Conservation (phyloP, 768 basidiomycete genomes). For the Boletus bicolor region DNA sequence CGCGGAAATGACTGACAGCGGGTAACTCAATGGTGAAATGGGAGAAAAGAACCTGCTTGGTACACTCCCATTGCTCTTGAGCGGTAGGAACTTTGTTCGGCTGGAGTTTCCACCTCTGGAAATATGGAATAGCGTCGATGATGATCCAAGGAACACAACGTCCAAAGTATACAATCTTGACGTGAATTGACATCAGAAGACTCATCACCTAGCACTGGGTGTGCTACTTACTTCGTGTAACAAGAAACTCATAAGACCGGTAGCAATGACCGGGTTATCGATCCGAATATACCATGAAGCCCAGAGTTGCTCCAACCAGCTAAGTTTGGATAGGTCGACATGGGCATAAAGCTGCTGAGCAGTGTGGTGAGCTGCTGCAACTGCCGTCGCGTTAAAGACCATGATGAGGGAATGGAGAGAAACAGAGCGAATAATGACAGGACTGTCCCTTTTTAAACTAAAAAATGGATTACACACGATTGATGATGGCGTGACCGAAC, state of each 20-base stretch:
- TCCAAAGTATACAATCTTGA: slow-evolving; percentile 92
- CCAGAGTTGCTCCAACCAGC: slow-evolving; percentile 79
- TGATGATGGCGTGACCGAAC: slow-evolving; percentile 26
- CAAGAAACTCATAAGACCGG: slow-evolving; percentile 88
- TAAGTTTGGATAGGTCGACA: slow-evolving; percentile 58
- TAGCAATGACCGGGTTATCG: slow-evolving; percentile 88
- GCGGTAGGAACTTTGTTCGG: slow-evolving; percentile 77
- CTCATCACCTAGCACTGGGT: neutral
- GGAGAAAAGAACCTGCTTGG: slow-evolving; percentile 87
- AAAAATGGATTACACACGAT: slow-evolving; percentile 13
- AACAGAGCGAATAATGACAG: neutral
- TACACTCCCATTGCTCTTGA: slow-evolving; percentile 92
- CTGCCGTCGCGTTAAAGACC: slow-evolving; percentile 42
- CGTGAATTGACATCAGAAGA: neutral
- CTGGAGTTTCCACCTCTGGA: slow-evolving; percentile 92
- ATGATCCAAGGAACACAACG: slow-evolving; percentile 94
- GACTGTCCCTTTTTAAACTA: neutral
- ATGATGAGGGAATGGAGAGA: slow-evolving; percentile 27
- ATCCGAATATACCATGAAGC: slow-evolving; percentile 81
- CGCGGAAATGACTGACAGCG: slow-evolving; percentile 47
- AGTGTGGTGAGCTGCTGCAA: slow-evolving; percentile 21
- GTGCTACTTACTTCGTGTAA: slow-evolving; percentile 78
- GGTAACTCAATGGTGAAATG: slow-evolving; percentile 97
- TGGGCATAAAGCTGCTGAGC: slow-evolving; percentile 51
- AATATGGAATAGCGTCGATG: slow-evolving; percentile 92